Conservation (phyloP, 2,329 filamentous ascomycete genomes). For the Chaetomium globosum region DNA sequence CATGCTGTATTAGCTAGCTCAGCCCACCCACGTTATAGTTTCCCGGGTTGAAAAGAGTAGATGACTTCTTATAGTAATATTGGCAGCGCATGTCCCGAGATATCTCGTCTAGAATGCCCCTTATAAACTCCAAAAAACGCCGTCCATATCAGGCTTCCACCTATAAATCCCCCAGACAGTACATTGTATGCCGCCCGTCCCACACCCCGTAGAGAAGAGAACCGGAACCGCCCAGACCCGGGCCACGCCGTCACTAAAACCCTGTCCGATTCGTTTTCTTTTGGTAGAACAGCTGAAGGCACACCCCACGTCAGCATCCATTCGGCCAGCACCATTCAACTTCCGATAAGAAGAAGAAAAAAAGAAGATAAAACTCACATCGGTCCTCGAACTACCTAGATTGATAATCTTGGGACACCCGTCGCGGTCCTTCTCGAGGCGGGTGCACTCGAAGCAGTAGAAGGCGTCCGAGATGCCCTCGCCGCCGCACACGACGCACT, state of each 20-base stretch:
- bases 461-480: constrained; percentile 98
- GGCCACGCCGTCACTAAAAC: constrained; percentile 55
- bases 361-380: constrained; percentile 58
- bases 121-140: constrained; percentile 17
- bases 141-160: constrained; percentile 7
- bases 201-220: neutral
- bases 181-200: constrained; percentile 4
- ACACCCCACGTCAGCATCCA: constrained; percentile 37
- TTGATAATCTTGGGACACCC: constrained; percentile 99
- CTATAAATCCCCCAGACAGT: neutral
- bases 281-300: constrained; percentile 61
- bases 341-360: neutral
- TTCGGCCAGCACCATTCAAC: no score
- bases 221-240: constrained; percentile 50
- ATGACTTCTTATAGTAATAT: neutral
- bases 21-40: neutral
- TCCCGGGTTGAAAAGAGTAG: constrained; percentile 6
- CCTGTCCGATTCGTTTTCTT: constrained; percentile 63
- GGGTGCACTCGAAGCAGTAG: constrained; percentile 98
- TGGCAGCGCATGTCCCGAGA: neutral
- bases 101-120: constrained; percentile 14
- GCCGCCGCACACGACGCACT: constrained; percentile 97
- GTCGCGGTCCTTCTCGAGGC: constrained; percentile 94
- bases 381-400: constrained; percentile 89
- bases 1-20: constrained; percentile 18